Base-by-base conservation (phyloP, 208 protist species). In the Acanthamoeba lugdunensis region DNA sequence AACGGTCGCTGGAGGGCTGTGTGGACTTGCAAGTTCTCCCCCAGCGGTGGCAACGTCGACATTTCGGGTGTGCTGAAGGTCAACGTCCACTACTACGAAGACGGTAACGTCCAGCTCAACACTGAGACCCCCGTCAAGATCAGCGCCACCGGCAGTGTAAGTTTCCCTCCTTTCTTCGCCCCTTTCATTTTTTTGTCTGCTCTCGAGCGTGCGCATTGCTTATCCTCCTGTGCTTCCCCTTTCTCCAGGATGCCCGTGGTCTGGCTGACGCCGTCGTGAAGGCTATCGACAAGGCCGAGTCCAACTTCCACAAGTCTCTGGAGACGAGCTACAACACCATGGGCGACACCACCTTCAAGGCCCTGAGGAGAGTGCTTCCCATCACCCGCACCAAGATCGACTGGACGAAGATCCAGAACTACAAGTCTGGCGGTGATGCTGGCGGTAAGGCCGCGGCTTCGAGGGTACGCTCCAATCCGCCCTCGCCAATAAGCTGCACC, bases 41-140 rank as follows among this genome's bases (percentile, higher is more conserved):
- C 65, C n/a, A 73, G 84, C 69, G 41, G 79, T 37, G 95, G 94
- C 52, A 75, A 94, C 28, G 94, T 92, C 0, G 84, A 93, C n/a
- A 21, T 95, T 6, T 95, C 90, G n/a, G 96, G 95, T 54, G 91
- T 93, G 56, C 30, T 96, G 28, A 84, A 95, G 61, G 90, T 97
- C 54, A 94, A 96, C 48, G 96, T 97, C 63, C 96, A 97, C 94
- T 97, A 96, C 94, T 97, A 97, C 82, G 96, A 97, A 85, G 96
- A 97, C 92, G 96, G 96, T 88, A 97, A 97, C 81, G 96, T 97
- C 14, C 96, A 97, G 94, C 92, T 97, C 14, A 95, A 95, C 18
- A 95, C 96, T 21, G 61, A 89, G 37, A 95, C 96, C n/a, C 69
- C 48, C 28, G 94, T 94, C 52, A 94, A 95, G 54, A 67, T 94